Conservation (phyloP, 2,329 filamentous ascomycete species). For the Xylaria polymorpha region DNA sequence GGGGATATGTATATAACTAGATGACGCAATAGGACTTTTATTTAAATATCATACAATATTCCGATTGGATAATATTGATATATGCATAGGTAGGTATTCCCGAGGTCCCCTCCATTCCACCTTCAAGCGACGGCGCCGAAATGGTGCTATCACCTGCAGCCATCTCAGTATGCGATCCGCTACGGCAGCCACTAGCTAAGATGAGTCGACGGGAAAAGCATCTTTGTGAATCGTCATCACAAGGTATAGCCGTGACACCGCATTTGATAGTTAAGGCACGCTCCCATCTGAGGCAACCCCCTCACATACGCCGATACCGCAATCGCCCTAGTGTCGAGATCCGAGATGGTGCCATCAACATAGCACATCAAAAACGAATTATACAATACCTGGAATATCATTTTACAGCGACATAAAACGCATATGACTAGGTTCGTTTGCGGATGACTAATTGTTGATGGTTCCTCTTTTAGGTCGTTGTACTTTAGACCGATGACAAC, state of each 20-base stretch:
- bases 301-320: slow-evolving; percentile 14
- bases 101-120: too few species aligned
- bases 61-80: too few species aligned
- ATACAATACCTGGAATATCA: neutral
- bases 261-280: neutral
- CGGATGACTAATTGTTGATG: neutral
- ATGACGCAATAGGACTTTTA: too few species aligned
- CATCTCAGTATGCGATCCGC: too few species aligned
- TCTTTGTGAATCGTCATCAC: neutral
- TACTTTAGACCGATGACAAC: slow-evolving; percentile 1
- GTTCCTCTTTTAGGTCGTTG: neutral
- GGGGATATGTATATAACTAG: too few species aligned
- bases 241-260: neutral
- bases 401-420: neutral
- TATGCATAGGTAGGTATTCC: too few species aligned
- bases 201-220: neutral
- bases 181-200: neutral
- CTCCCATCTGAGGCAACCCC: neutral
- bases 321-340: slow-evolving; percentile 1
- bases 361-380: neutral
- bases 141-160: too few species aligned
- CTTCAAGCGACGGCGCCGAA: too few species aligned
- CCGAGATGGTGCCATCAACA: neutral
- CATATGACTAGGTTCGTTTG: neutral
- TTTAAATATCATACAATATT: too few species aligned